These are phyloP conservation scores for Trichomonas vaginalis DNA, from an alignment of 208 protist species.

Conservation along the genomic window DNA sequence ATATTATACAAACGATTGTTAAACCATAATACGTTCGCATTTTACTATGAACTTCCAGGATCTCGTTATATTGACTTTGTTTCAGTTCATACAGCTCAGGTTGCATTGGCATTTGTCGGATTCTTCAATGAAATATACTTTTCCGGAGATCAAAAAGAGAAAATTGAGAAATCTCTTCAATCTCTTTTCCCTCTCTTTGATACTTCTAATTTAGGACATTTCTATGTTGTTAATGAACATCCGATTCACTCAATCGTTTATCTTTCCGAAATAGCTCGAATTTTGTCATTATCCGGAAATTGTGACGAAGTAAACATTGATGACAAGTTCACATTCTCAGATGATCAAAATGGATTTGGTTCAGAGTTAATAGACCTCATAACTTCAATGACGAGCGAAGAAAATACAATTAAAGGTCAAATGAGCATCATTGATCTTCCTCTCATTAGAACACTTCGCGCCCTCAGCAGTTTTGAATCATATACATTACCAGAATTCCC, in stretches of 20 bases:
- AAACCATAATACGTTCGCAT: not conserved
- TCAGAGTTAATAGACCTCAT: not conserved
- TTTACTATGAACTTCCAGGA: slow-evolving; percentile 3
- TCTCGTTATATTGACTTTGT: not conserved
- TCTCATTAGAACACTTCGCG: not conserved
- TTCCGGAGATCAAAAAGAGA: not conserved
- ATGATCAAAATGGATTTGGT: not conserved
- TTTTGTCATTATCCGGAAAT: not conserved
- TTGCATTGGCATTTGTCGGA: not conserved
- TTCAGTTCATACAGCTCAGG: not conserved
- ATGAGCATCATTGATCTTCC: not conserved
- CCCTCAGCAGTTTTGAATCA: not conserved
- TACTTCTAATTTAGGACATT: not conserved
- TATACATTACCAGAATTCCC: not conserved
- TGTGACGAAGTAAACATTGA: not conserved
- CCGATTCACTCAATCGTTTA: not conserved
- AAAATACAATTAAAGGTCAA: not conserved
- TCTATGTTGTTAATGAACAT: not conserved
- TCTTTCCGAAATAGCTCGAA: not conserved
- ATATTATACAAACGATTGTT: not conserved
- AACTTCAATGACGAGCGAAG: not conserved
- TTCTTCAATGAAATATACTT: not conserved
- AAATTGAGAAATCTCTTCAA: not conserved
- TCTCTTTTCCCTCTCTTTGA: not conserved
- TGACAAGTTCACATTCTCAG: not conserved